Percentiles rank a stretch among this genome's conserved stretches.
Conservation (phyloP, 441 rosid species). For the Euphorbia schlechtendalii region DNA sequence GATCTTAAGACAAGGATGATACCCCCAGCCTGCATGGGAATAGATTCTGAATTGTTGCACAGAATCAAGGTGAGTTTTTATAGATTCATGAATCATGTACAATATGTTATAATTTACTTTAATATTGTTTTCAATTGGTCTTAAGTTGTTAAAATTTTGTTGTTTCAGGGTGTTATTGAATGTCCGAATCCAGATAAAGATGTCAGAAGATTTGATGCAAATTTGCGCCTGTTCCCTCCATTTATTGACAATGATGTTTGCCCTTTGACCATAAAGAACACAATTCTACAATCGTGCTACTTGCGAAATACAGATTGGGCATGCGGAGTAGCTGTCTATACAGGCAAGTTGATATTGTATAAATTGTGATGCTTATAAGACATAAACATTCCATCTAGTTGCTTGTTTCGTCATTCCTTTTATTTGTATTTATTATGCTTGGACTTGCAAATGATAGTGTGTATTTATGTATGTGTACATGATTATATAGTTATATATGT, state of each 20-base stretch:
- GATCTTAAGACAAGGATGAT: slow-evolving; percentile 90
- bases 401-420: slow-evolving; percentile 6
- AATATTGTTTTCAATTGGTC: not conserved
- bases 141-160: slow-evolving; percentile 9
- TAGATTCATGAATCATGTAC: not conserved
- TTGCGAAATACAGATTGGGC: slow-evolving; percentile 98
- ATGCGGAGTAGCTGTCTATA: slow-evolving; percentile 95
- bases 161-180: slow-evolving; percentile 86
- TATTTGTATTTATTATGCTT: not conserved
- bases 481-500: not conserved
- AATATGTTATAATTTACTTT: slow-evolving; percentile 6
- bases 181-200: slow-evolving; percentile 96
- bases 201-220: slow-evolving; percentile 96
- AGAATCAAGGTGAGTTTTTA: slow-evolving; percentile 70
- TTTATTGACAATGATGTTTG: slow-evolving; percentile 93
- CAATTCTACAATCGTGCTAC: slow-evolving; percentile 96
- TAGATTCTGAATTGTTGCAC: slow-evolving; percentile 82
- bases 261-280: slow-evolving; percentile 88
- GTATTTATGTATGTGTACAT: not conserved
- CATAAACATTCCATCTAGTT: slow-evolving; percentile 12
- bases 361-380: slow-evolving; percentile 6
- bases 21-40: slow-evolving; percentile 91
- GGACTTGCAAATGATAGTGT: not conserved
- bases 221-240: slow-evolving; percentile 92
- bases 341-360: slow-evolving; percentile 48